phyloP scores from a whole-genome alignment of 441 rosid species.

The Populus tomentosa region DNA sequence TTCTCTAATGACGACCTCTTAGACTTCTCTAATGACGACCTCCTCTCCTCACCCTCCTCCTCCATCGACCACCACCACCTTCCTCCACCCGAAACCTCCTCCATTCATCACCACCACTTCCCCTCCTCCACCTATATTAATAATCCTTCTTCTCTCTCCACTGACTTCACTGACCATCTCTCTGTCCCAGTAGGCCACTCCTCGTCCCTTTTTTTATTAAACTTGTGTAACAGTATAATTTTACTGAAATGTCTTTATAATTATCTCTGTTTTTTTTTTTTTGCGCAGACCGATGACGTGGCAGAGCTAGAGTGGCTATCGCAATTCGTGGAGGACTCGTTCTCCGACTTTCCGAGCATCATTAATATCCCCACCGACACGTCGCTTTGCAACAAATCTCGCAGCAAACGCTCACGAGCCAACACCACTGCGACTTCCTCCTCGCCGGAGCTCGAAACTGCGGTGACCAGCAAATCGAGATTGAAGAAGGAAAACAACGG shows the following conservation, averaged over 20 bases:
- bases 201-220: background rate
- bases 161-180: constrained; percentile 52
- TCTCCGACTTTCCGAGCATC: constrained; percentile 48
- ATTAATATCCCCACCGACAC: constrained; percentile 30
- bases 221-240: background rate
- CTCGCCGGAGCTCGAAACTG: constrained; percentile 30
- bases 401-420: constrained; percentile 52
- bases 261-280: background rate
- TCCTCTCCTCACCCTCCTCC: constrained; percentile 17
- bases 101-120: constrained; percentile 2
- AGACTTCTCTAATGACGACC: constrained; percentile 19
- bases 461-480: constrained; percentile 31
- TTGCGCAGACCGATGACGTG: constrained; percentile 67
- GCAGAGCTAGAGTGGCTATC: constrained; percentile 99
- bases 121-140: constrained; percentile 12
- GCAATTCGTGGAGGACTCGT: constrained; percentile 85
- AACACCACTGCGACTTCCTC: constrained; percentile 28
- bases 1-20: constrained; percentile 20
- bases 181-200: constrained; percentile 44
- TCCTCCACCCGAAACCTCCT: constrained; percentile 2
- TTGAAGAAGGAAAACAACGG: constrained; percentile 17
- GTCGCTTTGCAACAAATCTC: constrained; percentile 30
- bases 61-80: constrained; percentile 13
- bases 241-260: background rate
- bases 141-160: constrained; percentile 22